These are phyloP conservation scores for Effrenium voratum DNA, from an alignment of 73 alveolate genomes.

Conservation along the genomic window DNA sequence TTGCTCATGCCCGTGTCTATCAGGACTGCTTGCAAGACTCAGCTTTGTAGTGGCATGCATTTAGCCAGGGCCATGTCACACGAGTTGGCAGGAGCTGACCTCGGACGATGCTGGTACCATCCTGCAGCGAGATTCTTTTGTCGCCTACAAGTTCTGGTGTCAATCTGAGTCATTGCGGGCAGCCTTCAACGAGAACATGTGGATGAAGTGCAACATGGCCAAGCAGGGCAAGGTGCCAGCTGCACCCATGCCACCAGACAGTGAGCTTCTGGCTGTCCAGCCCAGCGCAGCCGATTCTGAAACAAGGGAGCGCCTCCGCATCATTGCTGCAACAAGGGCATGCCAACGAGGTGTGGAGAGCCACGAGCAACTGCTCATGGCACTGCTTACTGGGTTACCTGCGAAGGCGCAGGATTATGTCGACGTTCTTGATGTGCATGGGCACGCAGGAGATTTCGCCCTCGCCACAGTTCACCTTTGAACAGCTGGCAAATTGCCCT, in stretches of 20 bases:
- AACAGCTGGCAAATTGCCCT: not conserved
- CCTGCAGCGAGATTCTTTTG: not conserved
- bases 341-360: not conserved
- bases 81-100: no score
- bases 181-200: not conserved
- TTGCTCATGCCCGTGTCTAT: no score
- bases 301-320: not conserved
- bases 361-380: not conserved
- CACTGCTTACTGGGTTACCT: not conserved
- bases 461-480: not conserved
- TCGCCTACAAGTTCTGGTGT: not conserved
- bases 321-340: slow-evolving; percentile 22
- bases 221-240: not conserved
- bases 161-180: not conserved
- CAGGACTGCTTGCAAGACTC: no score
- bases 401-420: not conserved
- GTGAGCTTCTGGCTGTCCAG: not conserved
- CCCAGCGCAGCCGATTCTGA: not conserved
- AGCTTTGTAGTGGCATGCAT: no score
- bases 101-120: no score
- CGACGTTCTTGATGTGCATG: not conserved
- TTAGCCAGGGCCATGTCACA: no score
- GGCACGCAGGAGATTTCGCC: not conserved
- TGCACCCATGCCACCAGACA: not conserved
- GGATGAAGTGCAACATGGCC: not conserved